These are phyloP conservation scores for Rubus parviflorus DNA, from an alignment of 306 rosid species.

Conservation along the genomic window DNA sequence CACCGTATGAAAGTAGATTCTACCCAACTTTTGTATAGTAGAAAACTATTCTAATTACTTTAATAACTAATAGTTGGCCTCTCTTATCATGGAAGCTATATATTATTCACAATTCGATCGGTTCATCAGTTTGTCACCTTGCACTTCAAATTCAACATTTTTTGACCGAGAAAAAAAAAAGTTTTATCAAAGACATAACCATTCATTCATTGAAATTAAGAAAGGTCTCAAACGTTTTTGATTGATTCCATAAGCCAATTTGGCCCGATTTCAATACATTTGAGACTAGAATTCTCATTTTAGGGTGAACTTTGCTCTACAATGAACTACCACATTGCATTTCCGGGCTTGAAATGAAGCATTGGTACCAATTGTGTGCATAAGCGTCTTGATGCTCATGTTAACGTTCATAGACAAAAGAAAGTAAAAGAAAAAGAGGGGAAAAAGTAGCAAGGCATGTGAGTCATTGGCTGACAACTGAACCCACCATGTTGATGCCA, in stretches of 20 bases:
- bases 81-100: too few species aligned
- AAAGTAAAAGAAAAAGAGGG: neutral
- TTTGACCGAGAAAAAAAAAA: too few species aligned
- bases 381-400: neutral
- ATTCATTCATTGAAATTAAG: too few species aligned
- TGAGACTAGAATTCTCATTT: neutral
- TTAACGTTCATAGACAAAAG: neutral
- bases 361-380: neutral
- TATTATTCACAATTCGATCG: too few species aligned
- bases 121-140: too few species aligned
- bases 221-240: neutral
- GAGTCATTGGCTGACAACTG: neutral
- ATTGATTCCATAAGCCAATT: neutral
- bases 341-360: neutral
- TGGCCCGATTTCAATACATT: neutral
- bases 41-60: too few species aligned
- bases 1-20: too few species aligned
- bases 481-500: conserved; percentile 8
- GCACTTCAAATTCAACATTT: too few species aligned
- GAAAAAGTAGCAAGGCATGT: neutral
- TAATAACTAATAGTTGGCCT: too few species aligned
- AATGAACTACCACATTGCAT: neutral
- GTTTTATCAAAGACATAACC: too few species aligned
- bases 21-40: too few species aligned
- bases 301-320: neutral